These are phyloP conservation scores for Sinapis alba DNA, from an alignment of 441 rosid genomes.

Conservation along the genomic window DNA sequence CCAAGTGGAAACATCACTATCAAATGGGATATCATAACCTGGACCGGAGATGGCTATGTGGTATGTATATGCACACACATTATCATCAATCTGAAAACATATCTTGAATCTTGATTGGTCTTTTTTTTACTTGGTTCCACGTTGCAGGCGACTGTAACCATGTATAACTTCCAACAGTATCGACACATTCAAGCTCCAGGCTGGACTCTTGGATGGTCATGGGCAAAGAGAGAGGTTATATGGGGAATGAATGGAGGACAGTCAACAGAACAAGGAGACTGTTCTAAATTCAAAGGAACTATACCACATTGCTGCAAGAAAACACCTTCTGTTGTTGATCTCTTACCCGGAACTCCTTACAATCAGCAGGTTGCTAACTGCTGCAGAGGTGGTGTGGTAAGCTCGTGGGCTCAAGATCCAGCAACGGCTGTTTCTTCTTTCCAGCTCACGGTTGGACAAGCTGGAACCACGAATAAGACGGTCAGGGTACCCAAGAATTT, in stretches of 20 bases:
- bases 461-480: constrained; percentile 68
- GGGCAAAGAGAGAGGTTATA: constrained; percentile 71
- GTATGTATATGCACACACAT: constrained; percentile 46
- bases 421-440: constrained; percentile 56
- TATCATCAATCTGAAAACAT: background rate
- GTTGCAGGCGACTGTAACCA: constrained; percentile 57
- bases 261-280: constrained; percentile 77
- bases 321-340: constrained; percentile 58
- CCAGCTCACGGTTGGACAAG: constrained; percentile 61
- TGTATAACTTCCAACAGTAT: constrained; percentile 63
- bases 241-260: constrained; percentile 75
- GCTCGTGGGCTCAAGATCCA: constrained; percentile 73
- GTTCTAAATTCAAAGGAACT: constrained; percentile 69
- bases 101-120: constrained; percentile 19
- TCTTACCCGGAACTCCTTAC: constrained; percentile 70
- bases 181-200: constrained; percentile 63
- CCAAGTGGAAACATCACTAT: constrained; percentile 90
- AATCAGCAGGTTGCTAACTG: constrained; percentile 68
- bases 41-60: constrained; percentile 89
- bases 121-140: background rate
- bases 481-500: constrained; percentile 62
- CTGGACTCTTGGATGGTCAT: constrained; percentile 69
- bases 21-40: constrained; percentile 85
- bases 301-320: constrained; percentile 69
- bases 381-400: constrained; percentile 62